Evolutionary conservation across 768 basidiomycete species (phyloP).

Genomic region (Lenzites betulinus): DNA sequence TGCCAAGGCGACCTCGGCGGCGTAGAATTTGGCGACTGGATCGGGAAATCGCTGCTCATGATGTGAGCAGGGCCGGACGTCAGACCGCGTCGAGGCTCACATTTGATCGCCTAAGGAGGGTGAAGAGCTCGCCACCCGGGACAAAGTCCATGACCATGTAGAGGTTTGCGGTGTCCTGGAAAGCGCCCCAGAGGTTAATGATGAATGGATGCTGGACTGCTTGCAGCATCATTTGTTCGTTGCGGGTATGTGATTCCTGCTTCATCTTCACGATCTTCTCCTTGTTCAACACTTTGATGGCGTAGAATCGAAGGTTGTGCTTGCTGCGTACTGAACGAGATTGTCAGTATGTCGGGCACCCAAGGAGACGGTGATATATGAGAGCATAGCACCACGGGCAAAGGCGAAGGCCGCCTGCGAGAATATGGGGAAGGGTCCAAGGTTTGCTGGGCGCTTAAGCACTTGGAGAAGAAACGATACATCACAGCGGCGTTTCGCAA

Average conservation of each 20-base stretch:
- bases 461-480: too few relatives aligned
- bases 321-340: conserved; percentile 71
- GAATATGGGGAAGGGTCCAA: too few relatives aligned
- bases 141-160: conserved; percentile 99
- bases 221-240: conserved; percentile 86
- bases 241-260: conserved; percentile 97
- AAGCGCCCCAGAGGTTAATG: conserved; percentile 94
- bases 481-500: too few relatives aligned
- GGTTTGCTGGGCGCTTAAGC: too few relatives aligned
- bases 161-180: conserved; percentile 89
- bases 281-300: conserved; percentile 93
- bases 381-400: too few relatives aligned
- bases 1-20: conserved; percentile 92
- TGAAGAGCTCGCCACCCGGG: conserved; percentile 96
- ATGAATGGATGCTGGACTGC: conserved; percentile 90
- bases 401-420: too few relatives aligned
- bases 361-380: too few relatives aligned
- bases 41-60: conserved; percentile 84
- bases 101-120: conserved; percentile 86
- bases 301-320: conserved; percentile 95
- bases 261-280: conserved; percentile 91
- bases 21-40: conserved; percentile 97
- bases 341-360: not conserved
- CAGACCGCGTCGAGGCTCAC: conserved; percentile 43
- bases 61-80: not conserved